Evolutionary conservation across 202 grass and related monocot species (phyloP).

Genomic region (Carex sylvatica): DNA sequence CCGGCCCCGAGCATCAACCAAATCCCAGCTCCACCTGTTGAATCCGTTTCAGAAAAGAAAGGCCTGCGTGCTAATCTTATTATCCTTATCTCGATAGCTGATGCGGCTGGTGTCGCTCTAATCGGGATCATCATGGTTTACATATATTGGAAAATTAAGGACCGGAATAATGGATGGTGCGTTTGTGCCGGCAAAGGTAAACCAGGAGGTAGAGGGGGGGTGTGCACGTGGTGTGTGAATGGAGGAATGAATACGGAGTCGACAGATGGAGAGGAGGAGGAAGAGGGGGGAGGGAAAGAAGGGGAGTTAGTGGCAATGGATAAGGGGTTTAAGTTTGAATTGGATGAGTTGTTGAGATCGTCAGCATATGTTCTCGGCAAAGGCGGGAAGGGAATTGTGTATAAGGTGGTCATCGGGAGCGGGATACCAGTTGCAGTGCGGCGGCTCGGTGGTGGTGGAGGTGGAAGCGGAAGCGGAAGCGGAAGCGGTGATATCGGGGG

Average conservation of each 20-base stretch:
- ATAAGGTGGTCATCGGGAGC: conserved; percentile 87
- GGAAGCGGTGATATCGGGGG: conserved; percentile 4
- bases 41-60: background rate
- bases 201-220: background rate
- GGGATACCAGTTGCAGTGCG: conserved; percentile 69
- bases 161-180: conserved; percentile 24
- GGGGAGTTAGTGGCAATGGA: conserved; percentile 79
- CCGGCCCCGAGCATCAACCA: conserved; percentile 21
- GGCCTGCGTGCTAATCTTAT: conserved; percentile 48
- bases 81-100: conserved; percentile 67
- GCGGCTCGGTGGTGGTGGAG: conserved; percentile 65
- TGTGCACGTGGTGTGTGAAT: conserved; percentile 31
- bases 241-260: conserved; percentile 26
- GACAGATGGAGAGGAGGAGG: conserved; percentile 34
- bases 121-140: conserved; percentile 71
- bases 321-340: conserved; percentile 67
- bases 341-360: conserved; percentile 86
- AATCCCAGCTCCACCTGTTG: background rate
- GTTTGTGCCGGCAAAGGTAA: background rate
- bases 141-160: conserved; percentile 87
- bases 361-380: conserved; percentile 95
- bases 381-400: conserved; percentile 88
- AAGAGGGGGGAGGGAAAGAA: conserved; percentile 27
- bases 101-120: conserved; percentile 75
- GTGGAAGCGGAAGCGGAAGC: background rate